A percentile compares a stretch with the other conserved stretches of the same genome.
Evolutionary conservation across 108 stramenopile genomes (phyloP).

Genomic region (Nitzschia inconspicua): DNA sequence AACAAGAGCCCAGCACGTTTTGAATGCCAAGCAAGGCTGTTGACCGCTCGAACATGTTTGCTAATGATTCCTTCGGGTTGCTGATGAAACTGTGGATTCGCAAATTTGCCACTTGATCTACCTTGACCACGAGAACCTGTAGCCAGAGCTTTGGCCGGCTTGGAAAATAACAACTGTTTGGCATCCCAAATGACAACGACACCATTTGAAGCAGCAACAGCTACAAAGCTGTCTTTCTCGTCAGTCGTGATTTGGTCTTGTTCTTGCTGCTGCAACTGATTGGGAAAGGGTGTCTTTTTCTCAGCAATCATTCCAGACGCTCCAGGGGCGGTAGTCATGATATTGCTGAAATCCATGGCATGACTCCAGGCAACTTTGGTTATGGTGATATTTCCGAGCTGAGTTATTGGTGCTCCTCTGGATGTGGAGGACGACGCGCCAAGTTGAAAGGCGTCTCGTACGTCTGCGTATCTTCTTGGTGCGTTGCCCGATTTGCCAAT

Average conservation of each 20-base stretch:
- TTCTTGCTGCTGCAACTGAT: no score
- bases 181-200: constrained; percentile 76
- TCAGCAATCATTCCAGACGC: no score
- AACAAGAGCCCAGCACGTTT: constrained; percentile 56
- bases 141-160: neutral
- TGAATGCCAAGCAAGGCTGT: constrained; percentile 80
- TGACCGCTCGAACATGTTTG: constrained; percentile 76
- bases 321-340: no score
- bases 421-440: no score
- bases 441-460: constrained; percentile 37
- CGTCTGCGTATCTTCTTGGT: constrained; percentile 26
- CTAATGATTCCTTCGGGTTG: constrained; percentile 73
- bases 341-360: no score
- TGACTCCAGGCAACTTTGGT: constrained; percentile 83
- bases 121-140: constrained; percentile 15
- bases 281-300: no score
- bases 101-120: neutral
- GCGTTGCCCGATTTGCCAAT: neutral
- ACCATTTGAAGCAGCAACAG: constrained; percentile 83
- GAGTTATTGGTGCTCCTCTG: constrained; percentile 19
- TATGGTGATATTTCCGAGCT: constrained; percentile 46
- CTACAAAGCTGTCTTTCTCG: constrained; percentile 48
- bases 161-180: constrained; percentile 24
- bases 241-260: neutral
- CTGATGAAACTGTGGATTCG: constrained; percentile 29